Conservation (phyloP, 2,329 filamentous ascomycete species). For the Emydomyces testavorans region DNA sequence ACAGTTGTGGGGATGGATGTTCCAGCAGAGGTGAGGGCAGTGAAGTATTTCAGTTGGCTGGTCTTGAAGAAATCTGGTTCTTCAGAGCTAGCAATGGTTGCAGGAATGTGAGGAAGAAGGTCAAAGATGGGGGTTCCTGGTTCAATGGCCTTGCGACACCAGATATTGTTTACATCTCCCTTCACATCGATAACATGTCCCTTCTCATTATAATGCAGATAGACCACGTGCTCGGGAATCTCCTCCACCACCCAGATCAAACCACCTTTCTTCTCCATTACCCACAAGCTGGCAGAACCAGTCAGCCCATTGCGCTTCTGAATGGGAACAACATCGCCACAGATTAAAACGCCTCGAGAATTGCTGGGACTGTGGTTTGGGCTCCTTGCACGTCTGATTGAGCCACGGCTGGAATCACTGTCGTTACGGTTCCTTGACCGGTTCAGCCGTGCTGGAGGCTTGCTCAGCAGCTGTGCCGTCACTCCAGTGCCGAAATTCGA, state of each 20-base stretch:
- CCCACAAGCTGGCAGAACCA: slow-evolving; percentile 91
- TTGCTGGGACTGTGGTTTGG: slow-evolving; percentile 59
- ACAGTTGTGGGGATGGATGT: slow-evolving; percentile 78
- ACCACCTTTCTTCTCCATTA: slow-evolving; percentile 89
- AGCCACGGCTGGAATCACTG: slow-evolving; percentile 27
- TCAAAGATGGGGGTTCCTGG: slow-evolving; percentile 62
- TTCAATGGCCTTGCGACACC: slow-evolving; percentile 59
- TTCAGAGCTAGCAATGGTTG: slow-evolving; percentile 53
- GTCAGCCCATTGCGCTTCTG: slow-evolving; percentile 87
- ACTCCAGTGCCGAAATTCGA: slow-evolving; percentile 67
- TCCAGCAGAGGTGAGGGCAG: slow-evolving; percentile 58
- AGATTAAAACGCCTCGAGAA: slow-evolving; percentile 79
- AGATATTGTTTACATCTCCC: slow-evolving; percentile 76
- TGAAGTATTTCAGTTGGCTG: slow-evolving; percentile 63
- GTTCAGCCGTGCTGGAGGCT: slow-evolving; percentile 54
- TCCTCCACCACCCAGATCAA: slow-evolving; percentile 97
- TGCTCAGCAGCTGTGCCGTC: slow-evolving; percentile 77
- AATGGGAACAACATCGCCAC: slow-evolving; percentile 96
- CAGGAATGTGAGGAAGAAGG: slow-evolving; percentile 69
- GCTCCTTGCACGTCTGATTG: slow-evolving; percentile 30
- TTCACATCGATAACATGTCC: slow-evolving; percentile 58
- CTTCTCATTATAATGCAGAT: slow-evolving; percentile 63
- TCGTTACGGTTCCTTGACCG: slow-evolving; percentile 34
- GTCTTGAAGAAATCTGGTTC: slow-evolving; percentile 70
- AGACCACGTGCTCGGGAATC: slow-evolving; percentile 85